Conservation (phyloP, 805 yeast genomes). For the Saccharomyces kudriavzevii region DNA sequence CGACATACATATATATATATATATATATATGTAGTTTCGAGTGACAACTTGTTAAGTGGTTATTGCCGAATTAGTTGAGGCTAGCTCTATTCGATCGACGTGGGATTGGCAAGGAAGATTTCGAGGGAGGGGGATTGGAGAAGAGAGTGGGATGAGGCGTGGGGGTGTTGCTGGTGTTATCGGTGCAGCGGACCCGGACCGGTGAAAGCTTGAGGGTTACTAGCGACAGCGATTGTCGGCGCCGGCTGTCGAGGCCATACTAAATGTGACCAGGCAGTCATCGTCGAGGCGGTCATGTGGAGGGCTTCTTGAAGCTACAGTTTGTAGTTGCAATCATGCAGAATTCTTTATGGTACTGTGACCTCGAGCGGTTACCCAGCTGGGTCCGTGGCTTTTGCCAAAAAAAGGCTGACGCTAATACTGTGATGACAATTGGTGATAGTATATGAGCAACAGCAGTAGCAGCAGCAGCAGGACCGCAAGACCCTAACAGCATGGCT, state of each 20-base stretch:
- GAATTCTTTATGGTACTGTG: not conserved
- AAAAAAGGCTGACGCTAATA: not conserved
- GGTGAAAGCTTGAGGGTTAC: not conserved
- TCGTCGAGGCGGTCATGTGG: not conserved
- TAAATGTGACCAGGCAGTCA: not conserved
- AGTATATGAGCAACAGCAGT: not conserved
- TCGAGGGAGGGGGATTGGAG: not conserved
- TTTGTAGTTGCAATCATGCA: not conserved
- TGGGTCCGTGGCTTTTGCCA: not conserved
- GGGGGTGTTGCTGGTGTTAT: not conserved
- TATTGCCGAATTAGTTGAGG: not conserved
- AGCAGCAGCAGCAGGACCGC: not conserved
- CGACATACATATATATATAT: not conserved
- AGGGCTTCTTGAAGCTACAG: not conserved
- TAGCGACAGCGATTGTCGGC: not conserved
- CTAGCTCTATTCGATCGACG: not conserved
- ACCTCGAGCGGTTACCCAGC: not conserved
- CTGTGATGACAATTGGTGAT: not conserved
- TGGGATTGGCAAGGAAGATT: not conserved
- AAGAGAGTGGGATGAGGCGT: not conserved
- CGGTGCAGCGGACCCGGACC: not conserved
- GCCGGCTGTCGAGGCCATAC: not conserved
- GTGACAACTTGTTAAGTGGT: not conserved
- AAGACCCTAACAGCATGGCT: not conserved
- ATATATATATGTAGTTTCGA: not conserved